Percentiles rank a stretch among this genome's conserved stretches.
Evolutionary conservation across 2,329 filamentous ascomycete genomes (phyloP).

Genomic region (Grosmannia penicillata): DNA sequence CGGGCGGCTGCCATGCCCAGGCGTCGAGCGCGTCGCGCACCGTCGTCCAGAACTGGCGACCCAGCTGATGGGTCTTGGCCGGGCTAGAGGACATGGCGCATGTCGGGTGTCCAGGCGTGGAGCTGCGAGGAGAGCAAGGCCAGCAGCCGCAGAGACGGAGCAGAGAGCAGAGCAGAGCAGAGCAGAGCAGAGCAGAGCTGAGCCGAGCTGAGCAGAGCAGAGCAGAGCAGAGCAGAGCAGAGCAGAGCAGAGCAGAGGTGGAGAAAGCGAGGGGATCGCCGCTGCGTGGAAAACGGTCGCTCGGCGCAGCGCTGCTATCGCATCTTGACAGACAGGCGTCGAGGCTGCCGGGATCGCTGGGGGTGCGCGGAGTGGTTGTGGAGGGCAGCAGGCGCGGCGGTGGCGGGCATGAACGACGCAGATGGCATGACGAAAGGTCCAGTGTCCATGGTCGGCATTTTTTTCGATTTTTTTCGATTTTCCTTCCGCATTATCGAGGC

Average conservation of each 20-base stretch:
- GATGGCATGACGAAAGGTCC: background rate
- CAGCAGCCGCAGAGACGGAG: background rate
- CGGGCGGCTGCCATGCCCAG: background rate
- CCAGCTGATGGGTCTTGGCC: slow-evolving; percentile 19
- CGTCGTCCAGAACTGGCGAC: slow-evolving; percentile 19
- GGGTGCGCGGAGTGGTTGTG: background rate
- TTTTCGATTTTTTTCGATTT: background rate
- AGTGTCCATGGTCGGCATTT: background rate
- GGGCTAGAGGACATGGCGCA: slow-evolving; percentile 19
- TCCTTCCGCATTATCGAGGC: background rate
- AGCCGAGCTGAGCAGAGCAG: background rate
- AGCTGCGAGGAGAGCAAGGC: background rate
- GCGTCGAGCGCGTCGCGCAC: slow-evolving; percentile 15
- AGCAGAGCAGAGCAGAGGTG: background rate
- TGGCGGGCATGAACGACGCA: background rate
- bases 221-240: background rate
- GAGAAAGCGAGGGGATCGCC: background rate
- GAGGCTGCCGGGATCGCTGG: background rate
- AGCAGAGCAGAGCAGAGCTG: background rate
- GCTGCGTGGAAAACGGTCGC: background rate
- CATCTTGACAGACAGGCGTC: background rate
- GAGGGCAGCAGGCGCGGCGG: background rate
- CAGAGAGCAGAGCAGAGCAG: background rate
- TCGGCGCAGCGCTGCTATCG: background rate
- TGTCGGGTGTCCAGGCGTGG: slow-evolving; percentile 1